Evolutionary conservation across 2,329 filamentous ascomycete genomes (phyloP), one percentile per base, ranked within the genome.

Genomic region (Penicillium thymicola): DNA sequence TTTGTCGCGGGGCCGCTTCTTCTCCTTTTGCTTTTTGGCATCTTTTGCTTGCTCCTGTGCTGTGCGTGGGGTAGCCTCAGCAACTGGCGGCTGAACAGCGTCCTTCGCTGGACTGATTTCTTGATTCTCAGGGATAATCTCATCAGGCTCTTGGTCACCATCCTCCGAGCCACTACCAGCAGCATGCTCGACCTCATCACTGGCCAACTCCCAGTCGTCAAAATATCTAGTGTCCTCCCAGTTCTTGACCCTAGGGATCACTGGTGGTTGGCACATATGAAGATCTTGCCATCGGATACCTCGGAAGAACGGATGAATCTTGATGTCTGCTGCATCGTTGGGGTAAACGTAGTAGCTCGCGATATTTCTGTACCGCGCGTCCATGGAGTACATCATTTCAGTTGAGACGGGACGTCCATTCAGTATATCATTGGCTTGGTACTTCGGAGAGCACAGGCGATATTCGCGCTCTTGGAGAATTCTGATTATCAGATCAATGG

Each of bases 281-380:
- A 96, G 74, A 0, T 82, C 83, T 14, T 89, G 84, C 94, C 91
- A 97, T 1, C 85, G 82, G 16, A 95, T 84, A 48, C 85, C 85
- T 55, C 81, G 82, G 77, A 97, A 97, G 82, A 93, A 97, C 11
- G 85, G 84, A 74, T 97, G 94, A 4, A 81, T 76, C 71, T 95
- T 97, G 78, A 97, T 95, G 54, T 97, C 92, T 61, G 89, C 85
- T 1, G 90, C 92, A 67, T 96, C 92, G 59, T 94, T 83, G 0
- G 89, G 80, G 66, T 91, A 93, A 4, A 97, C 92, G 53, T 89
- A 88, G 32, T 85, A 79, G 30, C 81, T 78, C 54, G 74, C 74
- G 58, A 79, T 74, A 63, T 78, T 74, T 59, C 67, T 67, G 69
- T 65, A 76, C 60, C 47, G 71, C 57, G 58, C 58, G 56, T 64